Evolutionary conservation across 2,329 filamentous ascomycete genomes (phyloP).

Genomic region (Calycina herbarum): DNA sequence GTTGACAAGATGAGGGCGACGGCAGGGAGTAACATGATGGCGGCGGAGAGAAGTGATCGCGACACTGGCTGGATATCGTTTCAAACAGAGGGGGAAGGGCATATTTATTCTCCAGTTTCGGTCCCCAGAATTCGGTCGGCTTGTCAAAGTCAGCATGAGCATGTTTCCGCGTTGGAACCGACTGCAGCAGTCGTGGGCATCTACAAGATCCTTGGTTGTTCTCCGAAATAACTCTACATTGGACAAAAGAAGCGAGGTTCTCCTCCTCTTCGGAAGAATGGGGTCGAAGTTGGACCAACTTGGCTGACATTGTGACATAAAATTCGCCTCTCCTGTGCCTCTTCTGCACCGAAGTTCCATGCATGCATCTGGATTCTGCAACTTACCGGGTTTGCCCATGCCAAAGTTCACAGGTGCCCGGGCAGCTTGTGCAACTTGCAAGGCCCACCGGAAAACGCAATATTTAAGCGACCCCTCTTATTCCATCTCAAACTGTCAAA

Average conservation of each 20-base stretch:
- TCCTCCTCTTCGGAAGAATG: neutral
- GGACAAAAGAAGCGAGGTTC: neutral
- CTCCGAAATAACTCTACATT: neutral
- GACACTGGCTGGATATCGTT: neutral
- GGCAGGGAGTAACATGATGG: constrained; percentile 6
- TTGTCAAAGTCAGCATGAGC: neutral
- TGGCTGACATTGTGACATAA: too few relatives aligned
- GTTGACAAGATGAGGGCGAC: neutral
- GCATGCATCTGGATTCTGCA: too few relatives aligned
- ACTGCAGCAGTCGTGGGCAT: neutral
- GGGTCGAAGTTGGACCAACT: neutral
- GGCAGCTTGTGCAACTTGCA: too few relatives aligned
- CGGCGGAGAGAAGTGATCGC: neutral
- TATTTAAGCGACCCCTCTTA: too few relatives aligned
- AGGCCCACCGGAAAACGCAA: too few relatives aligned
- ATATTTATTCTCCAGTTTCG: neutral
- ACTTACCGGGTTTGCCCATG: too few relatives aligned
- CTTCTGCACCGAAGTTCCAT: too few relatives aligned
- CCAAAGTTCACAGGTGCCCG: too few relatives aligned
- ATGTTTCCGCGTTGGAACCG: neutral
- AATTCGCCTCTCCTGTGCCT: too few relatives aligned
- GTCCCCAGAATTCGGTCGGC: constrained; percentile 8
- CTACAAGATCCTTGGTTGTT: neutral
- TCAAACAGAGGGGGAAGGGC: neutral
- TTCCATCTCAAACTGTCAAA: too few relatives aligned